phyloP scores from a whole-genome alignment of 2,329 filamentous ascomycete species.

The Penicillium rolfsii region DNA sequence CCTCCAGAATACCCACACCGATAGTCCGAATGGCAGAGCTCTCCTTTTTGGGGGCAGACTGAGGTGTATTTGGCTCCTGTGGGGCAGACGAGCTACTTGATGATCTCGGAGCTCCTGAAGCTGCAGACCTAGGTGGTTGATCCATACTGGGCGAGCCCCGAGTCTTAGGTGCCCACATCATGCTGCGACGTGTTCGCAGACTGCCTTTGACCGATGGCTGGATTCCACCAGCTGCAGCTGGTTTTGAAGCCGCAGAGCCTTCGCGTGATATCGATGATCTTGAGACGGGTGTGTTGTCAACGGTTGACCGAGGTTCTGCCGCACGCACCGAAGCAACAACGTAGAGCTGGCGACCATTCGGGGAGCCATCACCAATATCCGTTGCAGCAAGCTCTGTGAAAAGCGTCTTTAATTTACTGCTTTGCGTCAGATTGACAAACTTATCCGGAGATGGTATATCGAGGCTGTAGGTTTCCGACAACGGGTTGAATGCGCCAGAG shows the following conservation, averaged over 20 bases:
- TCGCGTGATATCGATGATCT: conserved; percentile 42
- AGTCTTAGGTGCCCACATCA: conserved; percentile 49
- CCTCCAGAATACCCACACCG: conserved; percentile 75
- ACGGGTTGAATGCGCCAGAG: conserved; percentile 63
- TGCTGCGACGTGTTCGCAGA: conserved; percentile 47
- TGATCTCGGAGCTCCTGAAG: conserved; percentile 37
- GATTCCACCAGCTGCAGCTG: conserved; percentile 27
- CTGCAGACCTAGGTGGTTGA: conserved; percentile 31
- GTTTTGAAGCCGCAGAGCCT: conserved; percentile 34
- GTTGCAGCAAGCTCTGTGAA: conserved; percentile 82
- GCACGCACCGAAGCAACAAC: conserved; percentile 80
- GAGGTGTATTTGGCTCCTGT: conserved; percentile 30
- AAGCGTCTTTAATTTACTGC: conserved; percentile 75
- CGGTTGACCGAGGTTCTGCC: conserved; percentile 51
- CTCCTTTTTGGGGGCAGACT: conserved; percentile 37
- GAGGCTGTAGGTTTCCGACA: conserved; percentile 83
- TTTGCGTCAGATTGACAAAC: conserved; percentile 66
- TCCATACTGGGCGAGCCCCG: conserved; percentile 37
- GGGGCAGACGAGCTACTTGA: conserved; percentile 35
- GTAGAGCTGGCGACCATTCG: conserved; percentile 72
- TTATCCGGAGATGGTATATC: conserved; percentile 75
- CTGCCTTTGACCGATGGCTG: conserved; percentile 42
- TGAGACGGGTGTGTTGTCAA: conserved; percentile 28
- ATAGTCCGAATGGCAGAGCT: conserved; percentile 65
- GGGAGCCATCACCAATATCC: conserved; percentile 68